Evolutionary conservation across 306 rosid genomes (phyloP), one percentile per base, ranked within the genome.

Genomic region (Glycyrrhiza uralensis): DNA sequence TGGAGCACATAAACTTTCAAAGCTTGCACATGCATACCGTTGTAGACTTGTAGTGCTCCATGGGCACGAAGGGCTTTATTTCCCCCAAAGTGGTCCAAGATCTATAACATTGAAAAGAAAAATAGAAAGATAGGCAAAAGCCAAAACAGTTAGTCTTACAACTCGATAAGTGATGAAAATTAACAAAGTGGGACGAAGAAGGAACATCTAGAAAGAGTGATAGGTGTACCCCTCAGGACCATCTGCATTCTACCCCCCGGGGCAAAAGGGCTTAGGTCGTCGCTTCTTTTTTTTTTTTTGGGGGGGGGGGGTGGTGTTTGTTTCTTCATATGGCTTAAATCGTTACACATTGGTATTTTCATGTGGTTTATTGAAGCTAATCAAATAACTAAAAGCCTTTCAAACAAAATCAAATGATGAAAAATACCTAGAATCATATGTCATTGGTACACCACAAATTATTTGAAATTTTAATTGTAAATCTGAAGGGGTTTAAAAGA

Each of bases 61-160:
- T 29, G 26, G 36, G 42, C 64, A 59, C 58, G 45, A 49, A 6
- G 50, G 59, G 14, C 62, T 22, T 62, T 66, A 15, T 18, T 6
- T 66, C 12, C 14, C n/a, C 29, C 6, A 17, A 30, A 13, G 77
- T 83, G 87, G 80, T 66, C 84, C 84, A 74, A 38, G 17, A 38
- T 51, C 13, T 55, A 23, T 7, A 26, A 10, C 47, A 19, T 19
- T 3, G 24, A 8, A 39, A 46, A 19, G 9, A 12, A 26, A 18
- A 55, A 9, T 1, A 10, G 50, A 14, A 44, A 44, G 64, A 33
- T 12, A 30, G 30, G 7, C 14, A 19, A 45, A 46, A 17, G 61
- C 42, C 17, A 7, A 60, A 65, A 38, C 30, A 14, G 51, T 8
- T 20, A 44, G 8, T n/a, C 38, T 64, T 44, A 10, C 30, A 35